Base-by-base conservation (phyloP, 1,284 basidiomycete genomes). In the Heliocybe sulcata region DNA sequence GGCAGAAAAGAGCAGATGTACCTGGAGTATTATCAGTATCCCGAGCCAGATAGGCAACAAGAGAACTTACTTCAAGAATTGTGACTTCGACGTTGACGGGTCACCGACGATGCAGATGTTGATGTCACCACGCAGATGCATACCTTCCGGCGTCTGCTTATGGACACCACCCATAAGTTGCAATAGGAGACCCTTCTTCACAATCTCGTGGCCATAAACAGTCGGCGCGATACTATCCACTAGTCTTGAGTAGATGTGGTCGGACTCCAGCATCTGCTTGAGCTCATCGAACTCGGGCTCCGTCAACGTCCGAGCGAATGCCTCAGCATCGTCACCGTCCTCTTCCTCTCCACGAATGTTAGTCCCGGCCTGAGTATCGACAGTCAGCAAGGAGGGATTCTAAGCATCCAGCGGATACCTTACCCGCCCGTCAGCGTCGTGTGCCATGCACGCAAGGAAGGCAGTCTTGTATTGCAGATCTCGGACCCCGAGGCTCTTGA, bases 161-260 rank as follows among this genome's bases (percentile, higher is more conserved):
- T 99, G 96, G 11, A 99, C 96, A 47, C 97, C 97, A n/a, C 97
- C 96, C 92, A 99, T 94, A 45, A 99, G 82, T 68, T 99, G 97
- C 12, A 99, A 78, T n/a, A 99, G 74, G 35, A 99, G 80, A 9
- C 97, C 97, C 71, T 99, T 99, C 76, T 99, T 99, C 63, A 98
- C 94, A 54, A 98, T 95, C 66, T 98, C 95, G 68, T 98, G 95
- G 0, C 94, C 96, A 64, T 98, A 99, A 1, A 99, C 96, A 0
- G 97, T 98, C 1, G 97, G 97, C 1, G 97, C 97, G 59, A 99
- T 97, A 65, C 91, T 94, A 64, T 90, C 85, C 19, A 99, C 96
- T 3, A 99, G 77, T 16, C 94, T 84, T 16, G 90, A 87, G 69
- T 99, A 99, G 64, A 99, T 98, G 69, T 97, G 88, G 54, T 95